phyloP scores from a whole-genome alignment of 768 basidiomycete genomes.

The Calocera viscosa region DNA sequence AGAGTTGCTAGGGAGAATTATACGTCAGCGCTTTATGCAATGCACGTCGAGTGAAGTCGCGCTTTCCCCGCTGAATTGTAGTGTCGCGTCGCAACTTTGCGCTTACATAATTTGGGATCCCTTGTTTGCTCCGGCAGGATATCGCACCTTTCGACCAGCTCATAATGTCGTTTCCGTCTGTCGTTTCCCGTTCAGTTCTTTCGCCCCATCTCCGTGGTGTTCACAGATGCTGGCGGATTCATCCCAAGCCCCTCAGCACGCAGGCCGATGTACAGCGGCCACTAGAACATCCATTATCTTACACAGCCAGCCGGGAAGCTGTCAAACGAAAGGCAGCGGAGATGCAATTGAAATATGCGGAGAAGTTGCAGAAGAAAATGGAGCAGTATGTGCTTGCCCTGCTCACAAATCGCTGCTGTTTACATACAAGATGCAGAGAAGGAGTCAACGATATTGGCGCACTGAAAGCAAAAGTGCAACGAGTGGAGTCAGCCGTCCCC shows the following conservation, averaged over 20 bases:
- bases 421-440: conserved; percentile 25
- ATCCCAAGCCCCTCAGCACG: not conserved
- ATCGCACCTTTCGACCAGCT: too few relatives aligned
- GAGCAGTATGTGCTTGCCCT: conserved; percentile 41
- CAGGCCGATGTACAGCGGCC: not conserved
- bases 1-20: too few relatives aligned
- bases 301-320: not conserved
- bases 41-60: too few relatives aligned
- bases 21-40: too few relatives aligned
- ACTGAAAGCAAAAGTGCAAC: conserved; percentile 25
- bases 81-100: too few relatives aligned
- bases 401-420: conserved; percentile 11
- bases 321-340: not conserved
- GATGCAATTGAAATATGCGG: conserved; percentile 36
- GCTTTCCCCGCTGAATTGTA: too few relatives aligned
- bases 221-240: not conserved
- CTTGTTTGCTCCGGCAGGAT: too few relatives aligned
- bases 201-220: too few relatives aligned
- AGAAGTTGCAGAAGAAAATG: conserved; percentile 52
- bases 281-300: not conserved
- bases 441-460: conserved; percentile 28
- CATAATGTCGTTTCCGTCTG: too few relatives aligned
- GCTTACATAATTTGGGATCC: too few relatives aligned
- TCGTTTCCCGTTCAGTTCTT: too few relatives aligned
- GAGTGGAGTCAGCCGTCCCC: conserved; percentile 11